These are phyloP conservation scores for Blyttiomyces sp. DNA, from an alignment of 371 early-diverging fungal genomes.

Conservation along the genomic window DNA sequence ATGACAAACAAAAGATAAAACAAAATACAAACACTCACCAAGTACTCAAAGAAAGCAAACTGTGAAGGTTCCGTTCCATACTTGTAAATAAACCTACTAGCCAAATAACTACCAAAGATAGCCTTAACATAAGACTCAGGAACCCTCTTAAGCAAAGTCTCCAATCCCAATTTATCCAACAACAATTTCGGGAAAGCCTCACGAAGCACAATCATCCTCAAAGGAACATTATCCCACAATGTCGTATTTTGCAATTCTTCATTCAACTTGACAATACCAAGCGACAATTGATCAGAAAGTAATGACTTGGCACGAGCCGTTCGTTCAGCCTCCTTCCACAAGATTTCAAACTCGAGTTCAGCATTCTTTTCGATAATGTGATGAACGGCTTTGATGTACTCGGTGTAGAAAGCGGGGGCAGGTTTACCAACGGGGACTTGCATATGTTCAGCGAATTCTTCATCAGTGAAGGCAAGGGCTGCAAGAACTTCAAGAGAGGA, in stretches of 20 bases:
- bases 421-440: slow-evolving; percentile 64
- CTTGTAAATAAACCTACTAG: slow-evolving; percentile 91
- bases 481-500: slow-evolving; percentile 96
- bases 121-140: slow-evolving; percentile 93
- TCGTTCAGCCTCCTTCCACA: slow-evolving; percentile 82
- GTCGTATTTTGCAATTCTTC: slow-evolving; percentile 87
- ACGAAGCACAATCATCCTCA: slow-evolving; percentile 77
- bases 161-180: slow-evolving; percentile 83
- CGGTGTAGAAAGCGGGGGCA: slow-evolving; percentile 72
- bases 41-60: slow-evolving; percentile 98
- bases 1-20: no score
- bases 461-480: slow-evolving; percentile 89
- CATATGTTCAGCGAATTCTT: slow-evolving; percentile 87
- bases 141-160: slow-evolving; percentile 78
- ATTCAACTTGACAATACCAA: slow-evolving; percentile 89
- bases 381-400: slow-evolving; percentile 91
- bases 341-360: slow-evolving; percentile 87
- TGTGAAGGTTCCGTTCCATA: slow-evolving; percentile 92
- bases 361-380: slow-evolving; percentile 90
- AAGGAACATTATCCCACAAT: slow-evolving; percentile 86
- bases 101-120: slow-evolving; percentile 94
- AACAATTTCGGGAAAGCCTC: slow-evolving; percentile 93
- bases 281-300: slow-evolving; percentile 86
- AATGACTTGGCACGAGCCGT: slow-evolving; percentile 77
- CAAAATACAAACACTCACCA: slow-evolving; percentile 41